phyloP scores from a whole-genome alignment of 331 rosid species.

The Spiraea crenata region DNA sequence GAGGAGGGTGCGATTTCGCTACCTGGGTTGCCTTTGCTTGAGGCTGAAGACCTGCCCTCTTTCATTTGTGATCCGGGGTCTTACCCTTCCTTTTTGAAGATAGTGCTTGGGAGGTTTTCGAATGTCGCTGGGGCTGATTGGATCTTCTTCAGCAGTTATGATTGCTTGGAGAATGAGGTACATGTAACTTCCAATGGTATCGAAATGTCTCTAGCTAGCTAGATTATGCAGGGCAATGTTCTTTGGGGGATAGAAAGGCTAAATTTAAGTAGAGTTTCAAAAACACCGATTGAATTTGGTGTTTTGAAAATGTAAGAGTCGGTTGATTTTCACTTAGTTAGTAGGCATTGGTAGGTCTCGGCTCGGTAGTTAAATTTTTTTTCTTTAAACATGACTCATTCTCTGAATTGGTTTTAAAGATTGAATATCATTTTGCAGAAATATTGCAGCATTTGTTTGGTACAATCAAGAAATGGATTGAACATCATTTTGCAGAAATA shows the following conservation, averaged over 20 bases:
- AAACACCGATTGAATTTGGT: background rate
- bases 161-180: constrained; percentile 31
- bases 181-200: background rate
- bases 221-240: no score
- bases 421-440: no score
- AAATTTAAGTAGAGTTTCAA: background rate
- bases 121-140: constrained; percentile 20
- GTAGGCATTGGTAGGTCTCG: no score
- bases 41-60: constrained; percentile 19
- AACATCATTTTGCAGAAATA: no score
- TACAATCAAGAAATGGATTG: no score
- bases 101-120: constrained; percentile 22
- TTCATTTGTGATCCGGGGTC: constrained; percentile 12
- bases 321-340: background rate
- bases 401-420: no score
- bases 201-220: no score
- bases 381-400: no score
- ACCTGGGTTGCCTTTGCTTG: constrained; percentile 15
- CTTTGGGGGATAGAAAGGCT: no score
- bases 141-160: constrained; percentile 26
- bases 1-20: constrained; percentile 2
- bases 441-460: no score
- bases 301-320: background rate
- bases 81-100: background rate
- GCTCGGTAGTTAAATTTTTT: no score